A percentile compares a stretch with the other conserved stretches of the same genome.
Evolutionary conservation across 2,329 filamentous ascomycete species (phyloP).

Genomic region (Cercospora berteroae): DNA sequence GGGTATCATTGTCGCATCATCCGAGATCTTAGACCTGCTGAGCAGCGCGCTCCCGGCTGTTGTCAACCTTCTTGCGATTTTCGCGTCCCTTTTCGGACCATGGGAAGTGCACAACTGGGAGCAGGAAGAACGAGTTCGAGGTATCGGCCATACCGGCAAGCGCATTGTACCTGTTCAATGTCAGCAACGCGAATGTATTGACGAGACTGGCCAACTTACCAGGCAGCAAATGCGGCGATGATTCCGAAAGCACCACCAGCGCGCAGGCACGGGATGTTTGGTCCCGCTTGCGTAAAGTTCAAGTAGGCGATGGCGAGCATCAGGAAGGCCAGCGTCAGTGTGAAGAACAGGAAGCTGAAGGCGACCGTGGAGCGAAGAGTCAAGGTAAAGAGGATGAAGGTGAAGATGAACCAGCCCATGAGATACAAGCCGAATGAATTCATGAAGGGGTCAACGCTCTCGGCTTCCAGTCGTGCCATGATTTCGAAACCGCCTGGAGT

Average conservation of each 20-base stretch:
- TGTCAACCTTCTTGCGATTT: slow-evolving; percentile 50
- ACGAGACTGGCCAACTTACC: slow-evolving; percentile 34
- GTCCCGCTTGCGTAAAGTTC: slow-evolving; percentile 41
- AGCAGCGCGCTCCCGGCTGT: slow-evolving; percentile 39
- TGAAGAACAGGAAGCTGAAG: slow-evolving; percentile 59
- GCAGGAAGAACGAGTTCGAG: slow-evolving; percentile 76
- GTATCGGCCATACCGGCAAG: slow-evolving; percentile 56
- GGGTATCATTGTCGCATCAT: slow-evolving; percentile 6
- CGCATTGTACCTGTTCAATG: slow-evolving; percentile 47
- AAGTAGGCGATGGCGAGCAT: slow-evolving; percentile 57
- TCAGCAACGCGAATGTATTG: neutral
- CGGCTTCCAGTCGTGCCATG: slow-evolving; percentile 45
- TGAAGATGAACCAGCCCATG: slow-evolving; percentile 61
- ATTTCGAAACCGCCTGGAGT: slow-evolving; percentile 55
- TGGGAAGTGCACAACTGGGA: slow-evolving; percentile 90
- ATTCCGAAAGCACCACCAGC: slow-evolving; percentile 55
- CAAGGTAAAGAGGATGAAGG: slow-evolving; percentile 55
- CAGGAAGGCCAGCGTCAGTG: slow-evolving; percentile 58
- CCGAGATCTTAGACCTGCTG: slow-evolving; percentile 22
- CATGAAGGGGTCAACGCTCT: slow-evolving; percentile 44
- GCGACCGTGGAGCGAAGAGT: slow-evolving; percentile 57
- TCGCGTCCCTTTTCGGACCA: slow-evolving; percentile 79
- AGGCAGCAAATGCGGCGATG: slow-evolving; percentile 53
- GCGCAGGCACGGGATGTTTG: slow-evolving; percentile 48
- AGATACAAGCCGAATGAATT: slow-evolving; percentile 58